phyloP scores from a whole-genome alignment of 371 early-diverging fungal genomes.

The Mucor saturninus region DNA sequence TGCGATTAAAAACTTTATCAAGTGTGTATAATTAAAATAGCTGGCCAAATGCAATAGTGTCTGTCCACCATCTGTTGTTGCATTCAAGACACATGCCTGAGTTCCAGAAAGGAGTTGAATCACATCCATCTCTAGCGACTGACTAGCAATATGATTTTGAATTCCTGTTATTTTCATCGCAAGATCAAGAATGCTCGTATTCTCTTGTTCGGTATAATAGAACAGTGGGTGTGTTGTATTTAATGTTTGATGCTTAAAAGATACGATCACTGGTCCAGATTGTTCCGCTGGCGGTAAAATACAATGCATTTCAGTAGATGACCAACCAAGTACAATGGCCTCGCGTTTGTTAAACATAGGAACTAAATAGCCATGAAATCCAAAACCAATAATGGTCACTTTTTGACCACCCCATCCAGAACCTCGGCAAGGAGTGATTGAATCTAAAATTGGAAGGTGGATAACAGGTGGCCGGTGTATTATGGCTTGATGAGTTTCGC shows the following conservation, averaged over 20 bases:
- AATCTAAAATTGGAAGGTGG: constrained; percentile 31
- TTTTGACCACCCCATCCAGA: constrained; percentile 78
- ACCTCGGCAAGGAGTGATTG: constrained; percentile 68
- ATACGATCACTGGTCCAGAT: constrained; percentile 71
- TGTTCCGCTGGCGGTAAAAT: constrained; percentile 73
- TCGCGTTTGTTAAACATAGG: constrained; percentile 58
- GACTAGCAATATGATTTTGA: neutral
- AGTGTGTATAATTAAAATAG: constrained; percentile 4
- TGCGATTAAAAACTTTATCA: constrained; percentile 4
- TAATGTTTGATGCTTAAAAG: constrained; percentile 60
- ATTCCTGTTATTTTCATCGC: constrained; percentile 55
- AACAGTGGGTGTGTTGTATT: constrained; percentile 42
- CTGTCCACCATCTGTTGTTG: constrained; percentile 19
- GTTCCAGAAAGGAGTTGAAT: constrained; percentile 5
- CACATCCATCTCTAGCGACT: neutral
- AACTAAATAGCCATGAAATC: constrained; percentile 62
- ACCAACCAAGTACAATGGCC: constrained; percentile 59
- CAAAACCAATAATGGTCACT: constrained; percentile 72
- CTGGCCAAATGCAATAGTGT: constrained; percentile 28
- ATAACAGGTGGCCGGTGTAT: neutral
- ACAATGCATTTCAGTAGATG: constrained; percentile 69
- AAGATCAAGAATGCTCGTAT: constrained; percentile 75
- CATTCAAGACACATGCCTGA: neutral
- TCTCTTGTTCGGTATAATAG: constrained; percentile 59
- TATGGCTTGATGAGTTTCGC: neutral